A percentile compares a stretch with the other conserved stretches of the same genome.
These are phyloP conservation scores for Sporothrix schenckii DNA, from an alignment of 2,329 filamentous ascomycete genomes.

Conservation along the genomic window DNA sequence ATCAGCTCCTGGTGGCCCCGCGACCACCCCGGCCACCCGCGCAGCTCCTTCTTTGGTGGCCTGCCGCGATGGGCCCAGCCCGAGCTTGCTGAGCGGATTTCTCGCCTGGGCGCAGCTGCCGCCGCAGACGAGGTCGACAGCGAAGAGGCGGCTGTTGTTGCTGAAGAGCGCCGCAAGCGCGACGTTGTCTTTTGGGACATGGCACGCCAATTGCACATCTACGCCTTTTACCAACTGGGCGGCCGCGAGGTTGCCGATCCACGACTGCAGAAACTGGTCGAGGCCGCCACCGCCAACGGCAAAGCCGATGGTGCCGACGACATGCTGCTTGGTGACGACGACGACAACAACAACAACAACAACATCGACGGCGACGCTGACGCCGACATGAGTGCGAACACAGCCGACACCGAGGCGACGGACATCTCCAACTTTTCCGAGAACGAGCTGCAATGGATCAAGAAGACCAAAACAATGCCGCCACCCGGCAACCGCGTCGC, in stretches of 20 bases:
- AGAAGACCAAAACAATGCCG: constrained; percentile 76
- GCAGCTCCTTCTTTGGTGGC: constrained; percentile 59
- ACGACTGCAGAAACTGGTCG: constrained; percentile 54
- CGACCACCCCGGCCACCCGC: constrained; percentile 51
- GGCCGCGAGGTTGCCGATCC: constrained; percentile 66
- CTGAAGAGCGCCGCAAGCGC: constrained; percentile 61
- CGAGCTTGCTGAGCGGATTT: constrained; percentile 61
- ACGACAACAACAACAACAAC: constrained; percentile 24
- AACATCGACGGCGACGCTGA: constrained; percentile 52
- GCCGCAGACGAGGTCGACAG: constrained; percentile 72
- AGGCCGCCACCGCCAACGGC: constrained; percentile 41
- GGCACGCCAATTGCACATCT: constrained; percentile 73
- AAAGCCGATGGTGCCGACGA: constrained; percentile 34
- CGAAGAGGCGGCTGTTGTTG: constrained; percentile 65
- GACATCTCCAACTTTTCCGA: constrained; percentile 43
- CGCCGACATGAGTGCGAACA: constrained; percentile 44
- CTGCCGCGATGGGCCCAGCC: constrained; percentile 87
- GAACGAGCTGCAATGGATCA: constrained; percentile 73
- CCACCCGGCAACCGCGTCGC: constrained; percentile 87
- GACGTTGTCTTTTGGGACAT: constrained; percentile 80
- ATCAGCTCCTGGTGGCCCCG: constrained; percentile 97
- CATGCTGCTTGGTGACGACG: constrained; percentile 37
- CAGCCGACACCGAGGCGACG: constrained; percentile 45
- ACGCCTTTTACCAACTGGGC: constrained; percentile 88
- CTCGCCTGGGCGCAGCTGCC: constrained; percentile 33